A percentile compares a stretch with the other conserved stretches of the same genome.
Conservation (phyloP, 1,284 basidiomycete genomes). For the Apiotrichum laibachii region DNA sequence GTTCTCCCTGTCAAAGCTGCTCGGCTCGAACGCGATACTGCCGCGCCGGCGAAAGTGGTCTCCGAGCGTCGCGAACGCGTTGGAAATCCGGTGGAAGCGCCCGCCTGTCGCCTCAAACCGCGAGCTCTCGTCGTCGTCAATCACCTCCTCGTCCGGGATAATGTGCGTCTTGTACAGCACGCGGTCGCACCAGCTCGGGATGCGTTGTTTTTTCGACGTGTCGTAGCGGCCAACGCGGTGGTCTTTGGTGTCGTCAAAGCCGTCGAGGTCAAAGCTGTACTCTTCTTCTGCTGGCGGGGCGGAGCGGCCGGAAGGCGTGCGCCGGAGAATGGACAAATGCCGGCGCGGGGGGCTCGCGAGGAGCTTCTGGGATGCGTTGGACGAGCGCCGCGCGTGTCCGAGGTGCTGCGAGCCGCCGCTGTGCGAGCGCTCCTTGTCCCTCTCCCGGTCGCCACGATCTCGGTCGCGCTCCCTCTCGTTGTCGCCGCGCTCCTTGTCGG, state of each 20-base stretch:
- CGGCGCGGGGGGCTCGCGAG: background rate
- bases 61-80: conserved; percentile 35
- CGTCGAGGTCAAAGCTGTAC: conserved; percentile 9
- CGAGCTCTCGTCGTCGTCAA: conserved; percentile 10
- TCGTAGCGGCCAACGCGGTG: conserved; percentile 53
- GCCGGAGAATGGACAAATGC: background rate
- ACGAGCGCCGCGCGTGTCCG: background rate
- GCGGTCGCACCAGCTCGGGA: conserved; percentile 55
- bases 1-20: background rate
- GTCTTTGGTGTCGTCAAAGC: conserved; percentile 37
- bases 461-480: no score
- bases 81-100: conserved; percentile 31
- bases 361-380: background rate
- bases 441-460: background rate
- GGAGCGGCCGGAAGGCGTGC: background rate
- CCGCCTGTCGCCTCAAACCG: background rate
- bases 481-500: background rate
- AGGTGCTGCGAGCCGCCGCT: background rate
- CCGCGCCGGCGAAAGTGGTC: conserved; percentile 30
- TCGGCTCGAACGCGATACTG: conserved; percentile 3
- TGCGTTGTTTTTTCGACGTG: conserved; percentile 55
- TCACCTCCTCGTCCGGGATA: conserved; percentile 28
- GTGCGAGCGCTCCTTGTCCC: background rate
- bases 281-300: background rate
- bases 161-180: conserved; percentile 51